These are phyloP conservation scores for Lanzia echinophila DNA, from an alignment of 2,329 filamentous ascomycete genomes.

Conservation along the genomic window DNA sequence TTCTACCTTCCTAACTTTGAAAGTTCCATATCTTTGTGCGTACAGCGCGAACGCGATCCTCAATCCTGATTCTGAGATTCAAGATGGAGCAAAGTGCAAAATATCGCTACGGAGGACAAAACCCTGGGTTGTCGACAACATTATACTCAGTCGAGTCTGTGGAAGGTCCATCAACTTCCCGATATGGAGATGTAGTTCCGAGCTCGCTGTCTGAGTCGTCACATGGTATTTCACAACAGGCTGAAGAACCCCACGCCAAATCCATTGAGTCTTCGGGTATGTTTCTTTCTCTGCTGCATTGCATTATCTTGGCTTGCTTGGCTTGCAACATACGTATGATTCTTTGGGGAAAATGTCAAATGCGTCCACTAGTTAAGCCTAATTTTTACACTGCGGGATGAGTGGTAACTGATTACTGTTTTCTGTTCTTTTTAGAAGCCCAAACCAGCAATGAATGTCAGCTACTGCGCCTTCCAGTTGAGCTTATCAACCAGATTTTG, in stretches of 20 bases:
- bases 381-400: neutral
- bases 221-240: neutral
- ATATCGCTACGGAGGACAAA: constrained; percentile 2
- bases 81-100: constrained; percentile 7
- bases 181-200: neutral
- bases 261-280: neutral
- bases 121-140: constrained; percentile 5
- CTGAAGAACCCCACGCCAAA: neutral
- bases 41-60: neutral
- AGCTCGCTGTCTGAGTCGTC: neutral
- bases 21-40: neutral
- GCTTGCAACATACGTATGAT: constrained; percentile 5
- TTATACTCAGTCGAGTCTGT: constrained; percentile 5
- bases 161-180: neutral
- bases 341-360: neutral
- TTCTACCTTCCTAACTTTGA: constrained; percentile 3
- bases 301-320: constrained; percentile 5
- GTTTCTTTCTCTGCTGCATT: neutral
- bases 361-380: constrained; percentile 3
- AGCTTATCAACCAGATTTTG: constrained; percentile 69
- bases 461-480: constrained; percentile 58
- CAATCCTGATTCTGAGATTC: neutral
- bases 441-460: neutral
- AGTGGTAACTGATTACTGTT: neutral
- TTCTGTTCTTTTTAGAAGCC: neutral